These are phyloP conservation scores for Suillus fuscotomentosus DNA, from an alignment of 768 basidiomycete species.

Conservation along the genomic window DNA sequence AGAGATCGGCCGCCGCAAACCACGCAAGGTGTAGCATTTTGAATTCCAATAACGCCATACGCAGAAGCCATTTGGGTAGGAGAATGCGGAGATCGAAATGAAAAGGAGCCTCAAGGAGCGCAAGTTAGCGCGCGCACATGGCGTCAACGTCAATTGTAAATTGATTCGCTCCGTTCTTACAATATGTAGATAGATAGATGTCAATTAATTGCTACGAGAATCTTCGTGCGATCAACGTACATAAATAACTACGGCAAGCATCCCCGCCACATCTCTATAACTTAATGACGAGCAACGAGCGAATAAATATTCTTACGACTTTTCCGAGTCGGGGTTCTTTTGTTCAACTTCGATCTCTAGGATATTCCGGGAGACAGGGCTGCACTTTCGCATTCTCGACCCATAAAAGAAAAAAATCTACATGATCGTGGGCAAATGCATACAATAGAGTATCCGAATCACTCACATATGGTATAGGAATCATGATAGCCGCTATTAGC, in stretches of 20 bases:
- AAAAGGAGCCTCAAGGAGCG: no score
- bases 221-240: neutral
- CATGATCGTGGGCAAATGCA: neutral
- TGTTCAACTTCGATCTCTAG: slow-evolving; percentile 13
- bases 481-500: slow-evolving; percentile 48
- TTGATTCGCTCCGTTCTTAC: no score
- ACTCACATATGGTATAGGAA: slow-evolving; percentile 61
- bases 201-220: neutral
- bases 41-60: no score
- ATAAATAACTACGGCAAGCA: neutral
- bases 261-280: neutral
- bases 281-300: neutral
- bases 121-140: no score
- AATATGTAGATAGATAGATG: no score
- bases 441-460: neutral
- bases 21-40: no score
- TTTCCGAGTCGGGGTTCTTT: neutral
- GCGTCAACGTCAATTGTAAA: no score
- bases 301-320: neutral
- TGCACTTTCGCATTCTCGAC: slow-evolving; percentile 30
- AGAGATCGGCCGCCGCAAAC: no score
- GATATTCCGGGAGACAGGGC: slow-evolving; percentile 24
- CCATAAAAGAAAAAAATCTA: slow-evolving; percentile 33
- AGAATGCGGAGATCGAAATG: no score
- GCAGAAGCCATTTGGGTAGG: no score